Evolutionary conservation across 148 eudicot genomes (phyloP).

Genomic region (Fagopyrum tataricum): DNA sequence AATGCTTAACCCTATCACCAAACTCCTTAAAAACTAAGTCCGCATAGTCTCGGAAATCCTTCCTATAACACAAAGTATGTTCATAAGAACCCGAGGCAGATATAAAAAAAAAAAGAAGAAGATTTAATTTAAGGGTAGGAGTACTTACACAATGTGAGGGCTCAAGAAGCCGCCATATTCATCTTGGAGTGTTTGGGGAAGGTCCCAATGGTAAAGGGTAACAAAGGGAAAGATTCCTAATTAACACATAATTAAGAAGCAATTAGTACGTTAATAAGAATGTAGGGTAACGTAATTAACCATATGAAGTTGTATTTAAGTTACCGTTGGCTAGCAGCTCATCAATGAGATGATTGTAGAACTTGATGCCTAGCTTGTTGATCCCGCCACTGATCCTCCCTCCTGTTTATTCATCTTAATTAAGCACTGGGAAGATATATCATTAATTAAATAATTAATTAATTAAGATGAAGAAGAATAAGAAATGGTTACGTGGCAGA

Average conservation of each 20-base stretch:
- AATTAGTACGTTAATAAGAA: too few relatives aligned
- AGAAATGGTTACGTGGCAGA: neutral
- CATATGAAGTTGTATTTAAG: too few relatives aligned
- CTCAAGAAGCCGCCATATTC: conserved; percentile 27
- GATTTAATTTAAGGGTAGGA: too few relatives aligned
- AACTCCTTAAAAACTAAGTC: conserved; percentile 27
- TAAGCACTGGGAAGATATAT: neutral
- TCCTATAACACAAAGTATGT: neutral
- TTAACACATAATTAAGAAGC: neutral
- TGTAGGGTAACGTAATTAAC: too few relatives aligned
- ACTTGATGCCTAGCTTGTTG: conserved; percentile 33
- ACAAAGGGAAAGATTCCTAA: conserved; percentile 19
- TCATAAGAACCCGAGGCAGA: too few relatives aligned
- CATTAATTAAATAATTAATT: too few relatives aligned
- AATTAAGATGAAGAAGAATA: neutral
- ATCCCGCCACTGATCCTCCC: conserved; percentile 20
- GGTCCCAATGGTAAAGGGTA: conserved; percentile 26
- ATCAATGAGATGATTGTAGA: conserved; percentile 38
- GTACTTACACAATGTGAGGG: conserved; percentile 33
- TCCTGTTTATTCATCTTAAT: neutral
- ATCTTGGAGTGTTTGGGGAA: conserved; percentile 22
- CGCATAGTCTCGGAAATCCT: conserved; percentile 22
- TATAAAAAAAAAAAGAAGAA: too few relatives aligned
- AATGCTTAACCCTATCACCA: conserved; percentile 30
- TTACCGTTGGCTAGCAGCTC: conserved; percentile 37